These are phyloP conservation scores for Phoma sp. DNA, from an alignment of 2,329 filamentous ascomycete genomes.

Conservation along the genomic window DNA sequence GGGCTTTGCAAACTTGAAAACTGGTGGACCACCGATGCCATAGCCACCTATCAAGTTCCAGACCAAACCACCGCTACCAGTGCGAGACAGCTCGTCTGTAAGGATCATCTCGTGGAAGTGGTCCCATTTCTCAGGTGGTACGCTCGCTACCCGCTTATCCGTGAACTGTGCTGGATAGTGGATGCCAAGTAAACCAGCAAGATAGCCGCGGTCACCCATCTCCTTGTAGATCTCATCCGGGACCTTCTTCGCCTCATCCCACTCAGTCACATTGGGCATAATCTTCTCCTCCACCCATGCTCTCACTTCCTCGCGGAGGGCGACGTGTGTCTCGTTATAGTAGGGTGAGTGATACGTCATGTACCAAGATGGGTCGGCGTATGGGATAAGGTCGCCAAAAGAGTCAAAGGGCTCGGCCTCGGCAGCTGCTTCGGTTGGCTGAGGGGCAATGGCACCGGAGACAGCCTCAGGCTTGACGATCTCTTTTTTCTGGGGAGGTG, in stretches of 20 bases:
- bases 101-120: constrained; percentile 97
- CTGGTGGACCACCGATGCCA: constrained; percentile 89
- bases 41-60: constrained; percentile 98
- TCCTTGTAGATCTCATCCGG: constrained; percentile 91
- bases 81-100: constrained; percentile 90
- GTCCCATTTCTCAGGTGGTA: constrained; percentile 90
- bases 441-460: constrained; percentile 58
- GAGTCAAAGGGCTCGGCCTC: constrained; percentile 78
- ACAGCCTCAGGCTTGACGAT: constrained; percentile 65
- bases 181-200: constrained; percentile 87
- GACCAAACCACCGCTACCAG: constrained; percentile 88
- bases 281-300: constrained; percentile 90
- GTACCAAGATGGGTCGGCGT: constrained; percentile 93
- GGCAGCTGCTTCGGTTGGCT: constrained; percentile 47
- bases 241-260: constrained; percentile 94
- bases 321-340: constrained; percentile 92
- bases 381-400: constrained; percentile 87
- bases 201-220: constrained; percentile 90
- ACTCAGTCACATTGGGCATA: constrained; percentile 91
- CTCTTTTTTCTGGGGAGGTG: constrained; percentile 55
- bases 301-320: constrained; percentile 87
- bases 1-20: constrained; percentile 91
- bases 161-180: constrained; percentile 80
- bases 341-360: constrained; percentile 95
- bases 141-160: constrained; percentile 74